Percentiles rank a stretch among this genome's conserved stretches.
These are phyloP conservation scores for Phoma herbarum DNA, from an alignment of 2,329 filamentous ascomycete genomes.

Conservation along the genomic window DNA sequence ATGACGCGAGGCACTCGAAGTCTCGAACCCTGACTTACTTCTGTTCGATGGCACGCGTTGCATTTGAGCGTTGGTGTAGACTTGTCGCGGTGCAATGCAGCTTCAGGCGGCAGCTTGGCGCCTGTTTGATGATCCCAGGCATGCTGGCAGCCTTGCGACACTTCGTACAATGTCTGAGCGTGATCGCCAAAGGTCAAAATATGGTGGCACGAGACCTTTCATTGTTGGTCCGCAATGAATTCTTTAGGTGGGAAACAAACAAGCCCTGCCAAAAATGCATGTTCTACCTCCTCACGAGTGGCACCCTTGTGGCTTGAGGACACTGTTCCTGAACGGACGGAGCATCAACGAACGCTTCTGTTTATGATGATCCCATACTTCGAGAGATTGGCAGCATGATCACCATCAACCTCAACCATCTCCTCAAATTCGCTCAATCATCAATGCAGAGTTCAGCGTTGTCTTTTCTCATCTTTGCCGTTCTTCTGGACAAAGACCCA, in stretches of 20 bases:
- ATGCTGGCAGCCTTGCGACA: conserved; percentile 15
- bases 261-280: background rate
- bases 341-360: background rate
- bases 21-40: conserved; percentile 9
- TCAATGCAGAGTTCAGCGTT: background rate
- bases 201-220: background rate
- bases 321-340: background rate
- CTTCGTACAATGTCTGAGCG: conserved; percentile 3
- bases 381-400: background rate
- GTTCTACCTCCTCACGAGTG: too few species aligned
- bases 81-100: conserved; percentile 5
- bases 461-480: background rate
- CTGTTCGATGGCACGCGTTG: background rate
- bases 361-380: background rate
- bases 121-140: conserved; percentile 10
- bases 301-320: background rate
- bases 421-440: background rate
- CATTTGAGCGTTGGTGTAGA: conserved; percentile 8
- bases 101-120: conserved; percentile 20
- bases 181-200: background rate
- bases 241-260: background rate
- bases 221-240: background rate
- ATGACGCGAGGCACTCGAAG: conserved; percentile 3
- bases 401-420: background rate
- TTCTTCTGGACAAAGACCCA: background rate